Evolutionary conservation across 2,329 filamentous ascomycete genomes (phyloP), one percentile per base, ranked within the genome.

Genomic region (Phialophora expanda): DNA sequence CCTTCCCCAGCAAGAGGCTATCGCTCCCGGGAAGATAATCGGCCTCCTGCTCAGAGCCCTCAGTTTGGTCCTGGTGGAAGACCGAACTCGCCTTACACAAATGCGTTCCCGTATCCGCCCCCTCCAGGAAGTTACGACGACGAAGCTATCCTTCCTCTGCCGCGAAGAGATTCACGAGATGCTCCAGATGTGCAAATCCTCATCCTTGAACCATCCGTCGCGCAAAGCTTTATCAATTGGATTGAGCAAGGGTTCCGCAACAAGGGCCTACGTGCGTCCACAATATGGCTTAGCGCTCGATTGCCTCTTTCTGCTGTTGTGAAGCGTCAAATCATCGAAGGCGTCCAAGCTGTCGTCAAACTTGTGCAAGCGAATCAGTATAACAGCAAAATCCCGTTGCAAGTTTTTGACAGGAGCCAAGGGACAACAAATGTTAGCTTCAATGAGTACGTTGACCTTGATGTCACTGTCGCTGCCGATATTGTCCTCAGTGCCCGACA

Each of bases 101-200:
- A 83, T 60, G 85, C 87, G 65, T 84, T 83, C 70, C 85, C 91
- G 68, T 93, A 89, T 66, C 88, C 88, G 2, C 92, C 89, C 67
- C 91, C 91, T 74, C 73, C 84, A 34, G 53, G 53, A 30, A 79
- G 83, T 44, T 79, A 84, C 55, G 77, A 82, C 64, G 84, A 89
- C 61, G 87, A 90, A 68, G 81, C 85, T 46, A 85, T 86, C 41
- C 81, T 93, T 12, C 89, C 90, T 32, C 85, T 96, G 7, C 91
- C 92, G 51, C 86, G 88, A 63, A 85, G 93, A 64, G 86, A 88
- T 65, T 88, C 91, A 4, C 82, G 85, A 64, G 87, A 95, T 69
- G 88, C 97, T 24, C 93, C 94, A 2, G 93, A 98, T 72, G 90
- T 97, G 17, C 93, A 97, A 76, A 87, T 98, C 32, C 86, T 97